A percentile compares a stretch with the other conserved stretches of the same genome.
Evolutionary conservation across 2,329 filamentous ascomycete species (phyloP).

Genomic region (Penicillium fuscoglaucum): DNA sequence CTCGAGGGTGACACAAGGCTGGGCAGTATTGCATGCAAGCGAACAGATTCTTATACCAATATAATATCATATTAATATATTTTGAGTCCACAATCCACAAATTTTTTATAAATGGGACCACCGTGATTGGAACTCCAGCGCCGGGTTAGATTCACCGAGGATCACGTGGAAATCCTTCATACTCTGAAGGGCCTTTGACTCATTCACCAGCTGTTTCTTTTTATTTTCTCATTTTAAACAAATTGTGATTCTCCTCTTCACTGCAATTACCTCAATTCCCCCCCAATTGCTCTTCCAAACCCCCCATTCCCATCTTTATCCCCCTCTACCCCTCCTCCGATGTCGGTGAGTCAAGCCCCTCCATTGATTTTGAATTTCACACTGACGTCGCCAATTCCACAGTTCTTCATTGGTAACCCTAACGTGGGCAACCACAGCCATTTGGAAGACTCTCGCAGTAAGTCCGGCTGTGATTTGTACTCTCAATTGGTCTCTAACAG

Average conservation of each 20-base stretch:
- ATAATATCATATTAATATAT: background rate
- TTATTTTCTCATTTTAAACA: background rate
- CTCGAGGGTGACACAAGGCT: background rate
- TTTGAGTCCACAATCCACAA: slow-evolving; percentile 1
- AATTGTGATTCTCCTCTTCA: background rate
- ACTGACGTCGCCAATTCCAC: slow-evolving; percentile 17
- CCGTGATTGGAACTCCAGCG: slow-evolving; percentile 20
- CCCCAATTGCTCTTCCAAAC: slow-evolving; percentile 6
- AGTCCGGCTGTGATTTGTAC: slow-evolving; percentile 31
- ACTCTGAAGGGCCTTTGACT: slow-evolving; percentile 16
- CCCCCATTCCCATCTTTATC: background rate
- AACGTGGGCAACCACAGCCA: slow-evolving; percentile 72
- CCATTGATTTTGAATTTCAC: slow-evolving; percentile 12
- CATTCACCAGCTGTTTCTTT: slow-evolving; percentile 13
- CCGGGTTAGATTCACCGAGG: slow-evolving; percentile 23
- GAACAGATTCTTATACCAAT: background rate
- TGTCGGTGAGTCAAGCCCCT: slow-evolving; percentile 37
- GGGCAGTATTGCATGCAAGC: background rate
- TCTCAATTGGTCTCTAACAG: slow-evolving; percentile 5
- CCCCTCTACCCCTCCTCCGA: slow-evolving; percentile 12
- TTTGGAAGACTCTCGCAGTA: slow-evolving; percentile 82
- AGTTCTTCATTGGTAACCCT: slow-evolving; percentile 78
- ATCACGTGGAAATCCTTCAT: slow-evolving; percentile 29
- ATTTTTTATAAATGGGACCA: slow-evolving; percentile 11
- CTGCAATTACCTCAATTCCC: background rate